Conservation (phyloP, 352 stramenopile species). For the Phytopythium montanum region DNA sequence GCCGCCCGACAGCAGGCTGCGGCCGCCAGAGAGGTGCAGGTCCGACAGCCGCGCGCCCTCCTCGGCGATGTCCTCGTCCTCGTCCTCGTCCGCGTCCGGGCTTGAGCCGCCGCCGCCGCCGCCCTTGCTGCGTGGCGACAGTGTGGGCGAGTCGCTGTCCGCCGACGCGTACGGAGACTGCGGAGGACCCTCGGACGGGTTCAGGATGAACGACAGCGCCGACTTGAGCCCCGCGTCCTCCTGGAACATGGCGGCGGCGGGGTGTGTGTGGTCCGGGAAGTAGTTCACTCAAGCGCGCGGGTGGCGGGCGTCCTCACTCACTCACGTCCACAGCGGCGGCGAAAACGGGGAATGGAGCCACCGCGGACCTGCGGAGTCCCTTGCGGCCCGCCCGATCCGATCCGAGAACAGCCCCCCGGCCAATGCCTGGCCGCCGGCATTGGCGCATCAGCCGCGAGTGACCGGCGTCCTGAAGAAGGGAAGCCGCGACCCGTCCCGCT, state of each 20-base stretch:
- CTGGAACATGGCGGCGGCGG: constrained; percentile 11
- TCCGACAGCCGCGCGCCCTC: constrained; percentile 24
- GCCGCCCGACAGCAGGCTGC: constrained; percentile 45
- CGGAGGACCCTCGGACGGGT: constrained; percentile 30
- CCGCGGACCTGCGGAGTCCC: background rate
- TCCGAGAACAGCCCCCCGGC: too few relatives aligned
- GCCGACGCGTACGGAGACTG: constrained; percentile 11
- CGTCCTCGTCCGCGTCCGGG: constrained; percentile 18
- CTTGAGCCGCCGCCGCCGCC: constrained; percentile 24
- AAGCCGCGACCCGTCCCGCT: background rate
- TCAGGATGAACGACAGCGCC: constrained; percentile 71
- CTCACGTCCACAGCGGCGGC: background rate
- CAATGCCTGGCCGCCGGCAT: background rate
- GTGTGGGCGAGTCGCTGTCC: constrained; percentile 27
- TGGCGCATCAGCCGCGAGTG: background rate
- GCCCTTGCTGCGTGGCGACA: constrained; percentile 47
- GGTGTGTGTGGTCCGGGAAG: too few relatives aligned
- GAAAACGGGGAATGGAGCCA: constrained; percentile 1
- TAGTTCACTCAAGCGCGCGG: background rate
- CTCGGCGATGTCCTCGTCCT: constrained; percentile 32
- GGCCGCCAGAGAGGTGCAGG: constrained; percentile 44
- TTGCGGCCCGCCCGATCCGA: background rate
- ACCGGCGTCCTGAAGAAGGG: background rate
- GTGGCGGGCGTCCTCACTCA: too few relatives aligned
- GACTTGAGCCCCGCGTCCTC: constrained; percentile 48